Conservation (phyloP, 164 flowering plant genomes). For the Magnolia kwangsiensis region DNA sequence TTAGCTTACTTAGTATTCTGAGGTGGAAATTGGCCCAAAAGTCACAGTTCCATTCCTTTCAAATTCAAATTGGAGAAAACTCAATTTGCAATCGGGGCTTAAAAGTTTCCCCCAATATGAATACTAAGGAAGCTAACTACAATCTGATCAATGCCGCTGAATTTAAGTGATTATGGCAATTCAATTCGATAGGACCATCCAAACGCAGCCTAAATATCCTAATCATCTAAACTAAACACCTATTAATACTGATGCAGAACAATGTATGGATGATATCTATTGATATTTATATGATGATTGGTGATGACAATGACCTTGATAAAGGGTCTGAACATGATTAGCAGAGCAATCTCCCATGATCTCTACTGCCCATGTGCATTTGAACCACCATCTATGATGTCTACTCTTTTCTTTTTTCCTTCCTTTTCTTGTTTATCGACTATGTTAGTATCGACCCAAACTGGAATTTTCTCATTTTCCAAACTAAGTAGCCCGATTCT, state of each 20-base stretch:
- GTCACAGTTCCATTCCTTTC: too few species aligned
- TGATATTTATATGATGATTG: background rate
- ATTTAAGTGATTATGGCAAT: background rate
- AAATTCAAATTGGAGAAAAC: too few species aligned
- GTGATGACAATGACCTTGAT: background rate
- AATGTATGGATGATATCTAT: background rate
- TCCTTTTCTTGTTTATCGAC: background rate
- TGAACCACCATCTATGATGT: too few species aligned
- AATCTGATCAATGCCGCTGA: background rate
- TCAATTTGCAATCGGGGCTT: too few species aligned
- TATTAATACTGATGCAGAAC: background rate
- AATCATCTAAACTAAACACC: background rate
- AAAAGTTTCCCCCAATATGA: too few species aligned
- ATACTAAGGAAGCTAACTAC: background rate
- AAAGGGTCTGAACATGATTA: too few species aligned
- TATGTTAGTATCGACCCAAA: constrained; percentile 19
- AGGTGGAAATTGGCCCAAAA: too few species aligned
- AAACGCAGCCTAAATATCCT: background rate
- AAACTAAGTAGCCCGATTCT: constrained; percentile 33
- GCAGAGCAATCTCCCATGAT: background rate
- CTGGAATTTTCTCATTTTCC: constrained; percentile 2
- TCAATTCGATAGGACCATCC: background rate
- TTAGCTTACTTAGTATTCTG: background rate
- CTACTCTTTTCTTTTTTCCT: background rate
- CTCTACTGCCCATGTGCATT: background rate